phyloP scores from a whole-genome alignment of 169 alveolate genomes.

The Cryptosporidium andersoni region DNA sequence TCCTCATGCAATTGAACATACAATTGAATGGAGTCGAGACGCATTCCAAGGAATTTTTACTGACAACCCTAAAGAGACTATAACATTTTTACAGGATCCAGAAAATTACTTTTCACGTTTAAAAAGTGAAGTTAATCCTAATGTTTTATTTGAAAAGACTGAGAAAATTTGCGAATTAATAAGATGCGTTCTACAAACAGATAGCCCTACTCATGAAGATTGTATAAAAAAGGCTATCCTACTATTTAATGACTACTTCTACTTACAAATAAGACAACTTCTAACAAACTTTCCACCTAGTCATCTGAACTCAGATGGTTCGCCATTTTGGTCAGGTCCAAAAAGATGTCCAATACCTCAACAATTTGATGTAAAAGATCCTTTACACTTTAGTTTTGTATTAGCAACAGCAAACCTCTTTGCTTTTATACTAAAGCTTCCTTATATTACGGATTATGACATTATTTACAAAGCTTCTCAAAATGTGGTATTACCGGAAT shows the following conservation, averaged over 20 bases:
- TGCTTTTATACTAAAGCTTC: conserved; percentile 83
- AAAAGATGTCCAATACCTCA: conserved; percentile 96
- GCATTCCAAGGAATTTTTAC: conserved; percentile 94
- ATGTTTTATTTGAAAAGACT: conserved; percentile 62
- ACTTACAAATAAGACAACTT: conserved; percentile 90
- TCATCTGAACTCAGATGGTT: conserved; percentile 92
- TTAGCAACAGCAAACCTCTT: conserved; percentile 88
- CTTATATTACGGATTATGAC: conserved; percentile 72
- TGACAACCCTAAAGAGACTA: conserved; percentile 91
- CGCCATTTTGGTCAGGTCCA: conserved; percentile 97
- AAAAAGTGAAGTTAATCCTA: conserved; percentile 72
- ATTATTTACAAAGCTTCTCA: conserved; percentile 71
- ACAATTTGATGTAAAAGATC: conserved; percentile 86
- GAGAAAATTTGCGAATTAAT: conserved; percentile 58
- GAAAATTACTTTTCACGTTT: conserved; percentile 73
- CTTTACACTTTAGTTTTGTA: conserved; percentile 85
- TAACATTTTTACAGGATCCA: conserved; percentile 85
- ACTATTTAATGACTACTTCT: conserved; percentile 85
- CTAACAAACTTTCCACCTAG: conserved; percentile 94
- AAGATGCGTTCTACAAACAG: conserved; percentile 45
- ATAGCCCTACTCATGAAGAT: conserved; percentile 69
- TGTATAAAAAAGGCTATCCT: conserved; percentile 86
- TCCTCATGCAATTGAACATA: conserved; percentile 98
- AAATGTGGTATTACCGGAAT: conserved; percentile 73
- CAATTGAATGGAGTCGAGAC: conserved; percentile 99